Evolutionary conservation across 2,329 filamentous ascomycete genomes (phyloP).

Genomic region (Phyllosticta ampelicida): DNA sequence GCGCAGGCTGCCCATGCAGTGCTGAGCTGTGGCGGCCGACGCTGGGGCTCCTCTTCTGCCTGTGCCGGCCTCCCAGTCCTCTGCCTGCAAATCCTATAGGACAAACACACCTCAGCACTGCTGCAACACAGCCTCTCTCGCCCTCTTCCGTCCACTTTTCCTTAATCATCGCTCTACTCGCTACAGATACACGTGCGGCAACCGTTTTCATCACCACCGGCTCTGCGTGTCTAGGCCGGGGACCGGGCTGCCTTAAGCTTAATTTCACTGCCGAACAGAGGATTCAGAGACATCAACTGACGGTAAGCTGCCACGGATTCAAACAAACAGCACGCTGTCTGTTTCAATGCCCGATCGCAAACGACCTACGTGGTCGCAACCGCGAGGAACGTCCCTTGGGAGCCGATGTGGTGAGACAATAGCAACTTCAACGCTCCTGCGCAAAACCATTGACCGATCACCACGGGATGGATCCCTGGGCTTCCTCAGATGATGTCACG

Average conservation of each 20-base stretch:
- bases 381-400: not conserved
- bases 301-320: no score
- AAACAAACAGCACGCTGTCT: not conserved
- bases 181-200: not conserved
- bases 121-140: not conserved
- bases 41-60: not conserved
- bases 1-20: not conserved
- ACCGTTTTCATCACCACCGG: not conserved
- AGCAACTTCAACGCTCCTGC: not conserved
- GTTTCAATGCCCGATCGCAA: not conserved
- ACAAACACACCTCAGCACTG: not conserved
- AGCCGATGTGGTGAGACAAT: not conserved
- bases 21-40: not conserved
- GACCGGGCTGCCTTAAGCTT: slow-evolving; percentile 9
- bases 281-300: not conserved
- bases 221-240: not conserved
- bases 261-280: not conserved
- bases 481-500: not conserved
- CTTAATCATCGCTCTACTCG: not conserved
- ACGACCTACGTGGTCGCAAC: not conserved
- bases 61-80: not conserved
- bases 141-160: not conserved
- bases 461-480: not conserved
- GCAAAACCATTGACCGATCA: not conserved
- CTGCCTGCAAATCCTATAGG: no score